phyloP scores from a whole-genome alignment of 106 monocot genomes.

The Dactylorhiza incarnata region DNA sequence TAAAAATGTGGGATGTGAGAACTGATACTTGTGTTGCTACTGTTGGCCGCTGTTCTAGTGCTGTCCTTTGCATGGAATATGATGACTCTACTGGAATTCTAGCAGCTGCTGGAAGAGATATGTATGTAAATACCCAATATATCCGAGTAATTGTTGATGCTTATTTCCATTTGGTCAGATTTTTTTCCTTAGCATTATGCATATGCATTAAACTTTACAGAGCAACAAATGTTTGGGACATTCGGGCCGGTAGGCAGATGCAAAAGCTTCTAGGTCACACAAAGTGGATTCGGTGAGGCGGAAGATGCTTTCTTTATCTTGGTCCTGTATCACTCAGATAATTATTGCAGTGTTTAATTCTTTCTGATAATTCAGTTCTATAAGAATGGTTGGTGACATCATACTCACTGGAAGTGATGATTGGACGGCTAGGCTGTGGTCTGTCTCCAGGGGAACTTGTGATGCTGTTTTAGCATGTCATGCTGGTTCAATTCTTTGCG shows the following conservation, averaged over 20 bases:
- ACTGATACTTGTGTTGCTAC: conserved; percentile 99
- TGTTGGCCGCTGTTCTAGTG: conserved; percentile 79
- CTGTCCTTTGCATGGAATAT: conserved; percentile 96
- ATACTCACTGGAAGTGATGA: conserved; percentile 98
- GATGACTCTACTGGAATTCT: conserved; percentile 89
- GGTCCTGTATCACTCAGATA: background rate
- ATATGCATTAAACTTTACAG: conserved; percentile 30
- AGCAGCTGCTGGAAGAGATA: conserved; percentile 91
- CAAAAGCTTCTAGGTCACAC: conserved; percentile 92
- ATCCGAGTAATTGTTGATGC: background rate
- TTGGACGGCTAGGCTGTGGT: conserved; percentile 99
- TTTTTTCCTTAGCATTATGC: background rate
- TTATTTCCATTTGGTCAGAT: background rate
- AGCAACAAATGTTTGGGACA: conserved; percentile 91
- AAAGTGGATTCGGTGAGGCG: conserved; percentile 82
- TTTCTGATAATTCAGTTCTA: conserved; percentile 45
- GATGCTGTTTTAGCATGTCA: conserved; percentile 99
- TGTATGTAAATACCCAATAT: conserved; percentile 38
- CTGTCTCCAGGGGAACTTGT: conserved; percentile 80
- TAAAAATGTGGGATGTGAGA: conserved; percentile 99
- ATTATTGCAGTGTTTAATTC: background rate
- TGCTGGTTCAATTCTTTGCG: conserved; percentile 88
- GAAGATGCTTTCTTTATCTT: background rate
- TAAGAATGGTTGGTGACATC: conserved; percentile 91
- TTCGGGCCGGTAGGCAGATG: conserved; percentile 90